Percentiles rank a stretch among this genome's conserved stretches.
Evolutionary conservation across 2,329 filamentous ascomycete species (phyloP).

Genomic region (Neoarthrinium moseri): DNA sequence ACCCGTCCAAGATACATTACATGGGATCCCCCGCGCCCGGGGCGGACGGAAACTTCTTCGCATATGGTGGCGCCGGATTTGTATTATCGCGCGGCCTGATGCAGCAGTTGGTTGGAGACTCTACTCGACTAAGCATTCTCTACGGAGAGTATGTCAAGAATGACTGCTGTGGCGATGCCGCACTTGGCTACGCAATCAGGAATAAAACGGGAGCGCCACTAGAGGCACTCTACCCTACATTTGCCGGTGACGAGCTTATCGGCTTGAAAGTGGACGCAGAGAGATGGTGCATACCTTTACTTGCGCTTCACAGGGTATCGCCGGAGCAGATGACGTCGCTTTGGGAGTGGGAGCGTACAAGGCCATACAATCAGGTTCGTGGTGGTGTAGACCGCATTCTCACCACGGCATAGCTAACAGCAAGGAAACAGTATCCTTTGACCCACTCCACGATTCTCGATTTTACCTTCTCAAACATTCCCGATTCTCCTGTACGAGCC

Average conservation of each 20-base stretch:
- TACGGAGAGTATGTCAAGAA: slow-evolving; percentile 2
- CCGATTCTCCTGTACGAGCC: background rate
- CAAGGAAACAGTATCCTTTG: background rate
- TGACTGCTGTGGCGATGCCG: background rate
- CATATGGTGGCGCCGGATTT: slow-evolving; percentile 52
- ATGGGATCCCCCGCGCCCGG: slow-evolving; percentile 53
- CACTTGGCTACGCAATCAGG: background rate
- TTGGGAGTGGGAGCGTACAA: background rate
- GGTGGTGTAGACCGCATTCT: background rate
- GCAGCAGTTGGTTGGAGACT: background rate
- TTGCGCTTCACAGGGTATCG: background rate
- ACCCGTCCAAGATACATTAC: slow-evolving; percentile 47
- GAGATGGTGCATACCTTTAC: slow-evolving; percentile 2
- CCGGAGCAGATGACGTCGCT: slow-evolving; percentile 1
- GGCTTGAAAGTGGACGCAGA: background rate
- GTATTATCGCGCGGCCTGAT: slow-evolving; percentile 37
- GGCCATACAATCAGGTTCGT: background rate
- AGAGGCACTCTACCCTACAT: background rate
- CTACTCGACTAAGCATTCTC: background rate
- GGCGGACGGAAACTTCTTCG: slow-evolving; percentile 44
- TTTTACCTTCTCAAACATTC: background rate
- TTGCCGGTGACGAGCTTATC: slow-evolving; percentile 1
- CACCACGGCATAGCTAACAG: background rate
- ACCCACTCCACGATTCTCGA: background rate
- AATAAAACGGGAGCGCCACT: slow-evolving; percentile 1